A percentile compares a stretch with the other conserved stretches of the same genome.
Evolutionary conservation across 2,329 filamentous ascomycete genomes (phyloP).

Genomic region (Claviceps capensis): DNA sequence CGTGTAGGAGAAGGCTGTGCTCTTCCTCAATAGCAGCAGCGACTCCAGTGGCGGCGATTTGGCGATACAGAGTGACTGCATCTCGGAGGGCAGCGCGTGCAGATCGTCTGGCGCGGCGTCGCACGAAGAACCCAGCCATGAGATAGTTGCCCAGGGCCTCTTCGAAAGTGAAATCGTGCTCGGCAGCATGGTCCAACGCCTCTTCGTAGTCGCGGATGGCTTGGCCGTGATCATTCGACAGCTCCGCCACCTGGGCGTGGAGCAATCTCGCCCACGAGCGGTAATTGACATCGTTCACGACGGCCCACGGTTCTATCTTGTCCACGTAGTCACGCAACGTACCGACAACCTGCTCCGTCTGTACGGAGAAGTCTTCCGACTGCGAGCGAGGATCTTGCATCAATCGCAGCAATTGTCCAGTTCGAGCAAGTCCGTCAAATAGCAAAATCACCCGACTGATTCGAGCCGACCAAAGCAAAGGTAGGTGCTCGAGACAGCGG

Average conservation of each 20-base stretch:
- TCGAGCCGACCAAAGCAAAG: conserved; percentile 44
- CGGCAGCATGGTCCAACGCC: conserved; percentile 56
- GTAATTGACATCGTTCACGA: conserved; percentile 58
- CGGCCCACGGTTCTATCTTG: conserved; percentile 50
- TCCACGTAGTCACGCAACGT: conserved; percentile 41
- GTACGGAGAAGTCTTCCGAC: conserved; percentile 28
- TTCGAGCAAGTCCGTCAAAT: conserved; percentile 45
- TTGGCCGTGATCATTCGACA: conserved; percentile 39
- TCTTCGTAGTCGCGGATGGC: conserved; percentile 55
- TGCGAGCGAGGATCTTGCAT: conserved; percentile 32
- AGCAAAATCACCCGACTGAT: conserved; percentile 43
- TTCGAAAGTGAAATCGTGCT: conserved; percentile 54
- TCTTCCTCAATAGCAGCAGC: conserved; percentile 54
- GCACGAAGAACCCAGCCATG: conserved; percentile 57
- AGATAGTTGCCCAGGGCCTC: conserved; percentile 62
- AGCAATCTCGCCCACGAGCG: conserved; percentile 54
- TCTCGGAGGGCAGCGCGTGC: conserved; percentile 58
- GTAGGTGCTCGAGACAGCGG: conserved; percentile 30
- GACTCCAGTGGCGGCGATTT: conserved; percentile 55
- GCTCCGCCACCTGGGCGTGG: conserved; percentile 54
- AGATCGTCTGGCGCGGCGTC: conserved; percentile 50
- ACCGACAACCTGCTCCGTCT: conserved; percentile 34
- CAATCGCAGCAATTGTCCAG: conserved; percentile 35
- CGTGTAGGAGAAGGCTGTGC: conserved; percentile 53
- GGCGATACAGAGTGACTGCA: conserved; percentile 52